Conservation (phyloP, 441 rosid species). For the Populus hybrid region DNA sequence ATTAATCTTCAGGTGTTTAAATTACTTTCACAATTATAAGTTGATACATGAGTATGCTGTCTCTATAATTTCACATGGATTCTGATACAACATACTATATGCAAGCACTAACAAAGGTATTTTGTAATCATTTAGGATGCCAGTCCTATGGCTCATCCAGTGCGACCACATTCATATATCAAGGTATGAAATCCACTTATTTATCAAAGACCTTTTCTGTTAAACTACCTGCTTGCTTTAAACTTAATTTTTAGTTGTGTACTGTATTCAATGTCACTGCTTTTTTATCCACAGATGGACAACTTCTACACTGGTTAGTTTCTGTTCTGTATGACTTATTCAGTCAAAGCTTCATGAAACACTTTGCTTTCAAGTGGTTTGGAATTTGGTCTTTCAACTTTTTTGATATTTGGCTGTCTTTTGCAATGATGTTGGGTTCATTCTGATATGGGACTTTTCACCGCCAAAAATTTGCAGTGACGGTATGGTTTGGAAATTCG, state of each 20-base stretch:
- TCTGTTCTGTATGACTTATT: conserved; percentile 15
- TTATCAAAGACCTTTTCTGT: not conserved
- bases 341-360: conserved; percentile 3
- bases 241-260: conserved; percentile 2
- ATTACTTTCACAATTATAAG: not conserved
- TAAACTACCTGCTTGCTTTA: not conserved
- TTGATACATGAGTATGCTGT: not conserved
- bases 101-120: conserved; percentile 9
- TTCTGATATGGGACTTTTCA: conserved; percentile 23
- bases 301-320: conserved; percentile 95
- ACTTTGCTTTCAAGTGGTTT: not conserved
- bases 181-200: conserved; percentile 9
- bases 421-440: conserved; percentile 23
- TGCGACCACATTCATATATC: conserved; percentile 95
- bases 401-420: conserved; percentile 18
- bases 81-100: conserved; percentile 4
- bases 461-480: conserved; percentile 51
- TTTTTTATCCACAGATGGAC: conserved; percentile 71
- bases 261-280: conserved; percentile 17
- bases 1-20: not conserved
- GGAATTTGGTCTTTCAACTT: conserved; percentile 12
- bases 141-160: conserved; percentile 99
- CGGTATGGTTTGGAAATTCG: conserved; percentile 47
- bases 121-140: conserved; percentile 60
- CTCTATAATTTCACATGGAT: not conserved